phyloP scores from a whole-genome alignment of 495 filamentous ascomycete genomes.

The Aspergillus leporis region DNA sequence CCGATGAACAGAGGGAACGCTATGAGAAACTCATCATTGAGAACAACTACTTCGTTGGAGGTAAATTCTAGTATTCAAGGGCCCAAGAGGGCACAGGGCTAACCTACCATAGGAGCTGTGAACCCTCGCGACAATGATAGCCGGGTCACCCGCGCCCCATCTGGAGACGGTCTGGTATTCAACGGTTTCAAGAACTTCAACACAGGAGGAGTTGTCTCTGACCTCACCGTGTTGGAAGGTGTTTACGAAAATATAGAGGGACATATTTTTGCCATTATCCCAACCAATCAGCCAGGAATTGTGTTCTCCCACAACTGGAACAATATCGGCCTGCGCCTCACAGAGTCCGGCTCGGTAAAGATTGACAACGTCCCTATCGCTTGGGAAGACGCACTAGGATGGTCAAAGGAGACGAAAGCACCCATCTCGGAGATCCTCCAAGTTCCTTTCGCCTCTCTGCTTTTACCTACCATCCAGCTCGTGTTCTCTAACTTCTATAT shows the following conservation, averaged over 20 bases:
- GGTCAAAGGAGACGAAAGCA: slow-evolving; percentile 45
- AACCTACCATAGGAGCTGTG: slow-evolving; percentile 42
- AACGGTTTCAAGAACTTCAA: slow-evolving; percentile 63
- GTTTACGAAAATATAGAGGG: slow-evolving; percentile 52
- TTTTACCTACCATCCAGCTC: slow-evolving; percentile 61
- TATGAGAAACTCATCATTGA: slow-evolving; percentile 51
- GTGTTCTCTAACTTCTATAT: slow-evolving; percentile 65
- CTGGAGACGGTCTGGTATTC: slow-evolving; percentile 52
- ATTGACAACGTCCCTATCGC: slow-evolving; percentile 55
- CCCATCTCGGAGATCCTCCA: slow-evolving; percentile 46
- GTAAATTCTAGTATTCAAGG: slow-evolving; percentile 4
- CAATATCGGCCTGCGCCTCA: slow-evolving; percentile 59
- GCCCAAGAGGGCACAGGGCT: not conserved
- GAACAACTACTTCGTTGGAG: slow-evolving; percentile 63
- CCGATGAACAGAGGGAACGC: slow-evolving; percentile 53
- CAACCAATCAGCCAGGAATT: slow-evolving; percentile 54
- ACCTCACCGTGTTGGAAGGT: slow-evolving; percentile 63
- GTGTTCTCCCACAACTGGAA: slow-evolving; percentile 61
- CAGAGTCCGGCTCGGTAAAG: slow-evolving; percentile 58
- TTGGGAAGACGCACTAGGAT: slow-evolving; percentile 61
- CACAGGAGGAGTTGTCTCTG: slow-evolving; percentile 61
- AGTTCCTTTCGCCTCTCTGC: slow-evolving; percentile 50
- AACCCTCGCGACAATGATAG: slow-evolving; percentile 62
- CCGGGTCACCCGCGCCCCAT: slow-evolving; percentile 44
- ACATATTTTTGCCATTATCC: slow-evolving; percentile 59